phyloP scores from a whole-genome alignment of 208 protist genomes.

The Crithidia bombi region DNA sequence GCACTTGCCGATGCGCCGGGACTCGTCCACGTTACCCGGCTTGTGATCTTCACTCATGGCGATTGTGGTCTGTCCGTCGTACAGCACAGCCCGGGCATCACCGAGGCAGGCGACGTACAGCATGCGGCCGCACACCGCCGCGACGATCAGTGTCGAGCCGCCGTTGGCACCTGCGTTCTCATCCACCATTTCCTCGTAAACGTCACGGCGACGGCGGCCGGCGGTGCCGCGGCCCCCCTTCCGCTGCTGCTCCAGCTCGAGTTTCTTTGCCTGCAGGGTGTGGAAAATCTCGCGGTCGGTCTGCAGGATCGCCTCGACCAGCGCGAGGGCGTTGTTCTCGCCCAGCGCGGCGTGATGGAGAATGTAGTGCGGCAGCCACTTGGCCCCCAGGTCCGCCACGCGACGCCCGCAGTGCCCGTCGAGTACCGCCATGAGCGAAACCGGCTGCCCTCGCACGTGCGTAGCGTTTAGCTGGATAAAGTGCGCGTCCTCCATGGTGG shows the following conservation, averaged over 20 bases:
- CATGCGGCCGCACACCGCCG: slow-evolving; percentile 73
- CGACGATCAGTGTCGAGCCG: slow-evolving; percentile 75
- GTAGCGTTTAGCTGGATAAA: slow-evolving; percentile 54
- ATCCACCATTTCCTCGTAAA: slow-evolving; percentile 29
- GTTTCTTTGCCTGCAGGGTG: slow-evolving; percentile 28
- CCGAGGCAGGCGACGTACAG: slow-evolving; percentile 89
- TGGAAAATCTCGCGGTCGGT: slow-evolving; percentile 61
- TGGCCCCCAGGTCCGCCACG: slow-evolving; percentile 66
- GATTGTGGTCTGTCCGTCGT: slow-evolving; percentile 75
- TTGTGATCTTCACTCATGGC: slow-evolving; percentile 94
- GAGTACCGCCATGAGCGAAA: slow-evolving; percentile 69
- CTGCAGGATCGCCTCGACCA: slow-evolving; percentile 80
- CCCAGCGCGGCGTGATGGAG: slow-evolving; percentile 60
- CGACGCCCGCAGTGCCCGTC: slow-evolving; percentile 86
- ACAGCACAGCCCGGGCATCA: slow-evolving; percentile 86
- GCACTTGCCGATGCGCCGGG: slow-evolving; percentile 73
- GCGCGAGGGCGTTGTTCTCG: slow-evolving; percentile 75
- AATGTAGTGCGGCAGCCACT: slow-evolving; percentile 69
- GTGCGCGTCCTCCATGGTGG: slow-evolving; percentile 87
- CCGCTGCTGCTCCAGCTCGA: slow-evolving; percentile 16
- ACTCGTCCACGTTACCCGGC: slow-evolving; percentile 73
- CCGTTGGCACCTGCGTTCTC: slow-evolving; percentile 38
- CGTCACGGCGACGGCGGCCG: slow-evolving; percentile 22
- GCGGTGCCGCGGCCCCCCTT: slow-evolving; percentile 8
- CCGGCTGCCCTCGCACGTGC: slow-evolving; percentile 54